phyloP scores from a whole-genome alignment of 73 alveolate species.

The Tetrahymena elliotti region DNA sequence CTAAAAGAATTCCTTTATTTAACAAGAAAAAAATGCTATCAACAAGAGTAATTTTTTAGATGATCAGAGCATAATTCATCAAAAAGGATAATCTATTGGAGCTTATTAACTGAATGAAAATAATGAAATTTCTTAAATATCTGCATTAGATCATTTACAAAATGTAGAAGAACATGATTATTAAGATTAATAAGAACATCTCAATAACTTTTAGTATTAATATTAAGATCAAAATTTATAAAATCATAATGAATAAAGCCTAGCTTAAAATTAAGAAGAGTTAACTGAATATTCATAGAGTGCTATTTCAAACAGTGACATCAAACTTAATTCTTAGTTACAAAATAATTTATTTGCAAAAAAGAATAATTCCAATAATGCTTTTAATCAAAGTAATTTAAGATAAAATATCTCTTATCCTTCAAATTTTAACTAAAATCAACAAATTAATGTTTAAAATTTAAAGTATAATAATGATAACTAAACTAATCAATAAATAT shows the following conservation, averaged over 20 bases:
- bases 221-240: neutral
- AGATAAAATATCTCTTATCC: neutral
- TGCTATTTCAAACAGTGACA: neutral
- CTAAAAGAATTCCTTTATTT: neutral
- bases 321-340: neutral
- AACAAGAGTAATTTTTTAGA: neutral
- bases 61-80: neutral
- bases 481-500: neutral
- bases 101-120: neutral
- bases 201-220: neutral
- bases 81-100: neutral
- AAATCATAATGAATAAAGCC: neutral
- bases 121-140: neutral
- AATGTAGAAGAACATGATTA: neutral
- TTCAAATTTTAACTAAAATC: neutral
- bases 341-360: neutral
- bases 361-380: neutral
- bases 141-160: neutral
- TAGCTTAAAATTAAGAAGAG: neutral
- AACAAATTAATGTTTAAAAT: neutral
- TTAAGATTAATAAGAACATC: neutral
- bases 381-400: neutral
- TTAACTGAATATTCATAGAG: neutral
- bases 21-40: neutral
- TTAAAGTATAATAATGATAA: neutral